A percentile compares a stretch with the other conserved stretches of the same genome.
Evolutionary conservation across 805 yeast species (phyloP).

Genomic region (Candida hungchunana): DNA sequence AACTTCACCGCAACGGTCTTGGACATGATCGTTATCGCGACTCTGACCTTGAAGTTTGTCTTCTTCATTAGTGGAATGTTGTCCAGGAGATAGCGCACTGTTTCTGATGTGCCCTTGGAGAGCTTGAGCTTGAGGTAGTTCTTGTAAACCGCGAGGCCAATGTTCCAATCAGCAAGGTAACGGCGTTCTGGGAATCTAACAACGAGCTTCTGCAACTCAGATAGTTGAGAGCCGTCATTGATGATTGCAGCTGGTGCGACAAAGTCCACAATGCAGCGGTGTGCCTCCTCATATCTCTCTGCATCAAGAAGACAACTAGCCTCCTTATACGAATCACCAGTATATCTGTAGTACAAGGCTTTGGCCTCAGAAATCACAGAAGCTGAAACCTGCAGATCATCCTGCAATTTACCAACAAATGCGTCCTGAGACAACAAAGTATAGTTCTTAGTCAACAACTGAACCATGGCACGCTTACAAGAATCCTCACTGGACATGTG

Average conservation of each 20-base stretch:
- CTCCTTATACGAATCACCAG: conserved; percentile 53
- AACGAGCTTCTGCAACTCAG: conserved; percentile 34
- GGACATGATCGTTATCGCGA: conserved; percentile 52
- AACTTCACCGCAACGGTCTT: conserved; percentile 35
- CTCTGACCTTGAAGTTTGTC: conserved; percentile 34
- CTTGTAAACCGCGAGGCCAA: conserved; percentile 56
- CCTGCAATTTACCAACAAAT: conserved; percentile 33
- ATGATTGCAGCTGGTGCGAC: conserved; percentile 76
- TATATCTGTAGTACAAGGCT: conserved; percentile 50
- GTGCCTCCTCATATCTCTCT: conserved; percentile 57
- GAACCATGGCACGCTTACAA: conserved; percentile 38
- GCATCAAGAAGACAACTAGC: conserved; percentile 62
- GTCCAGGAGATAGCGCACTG: conserved; percentile 38
- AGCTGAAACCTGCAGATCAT: conserved; percentile 44
- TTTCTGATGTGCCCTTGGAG: conserved; percentile 20
- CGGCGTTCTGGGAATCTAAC: conserved; percentile 40
- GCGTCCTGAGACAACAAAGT: conserved; percentile 13
- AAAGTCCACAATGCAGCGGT: conserved; percentile 43
- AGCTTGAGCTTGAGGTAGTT: conserved; percentile 39
- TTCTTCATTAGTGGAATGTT: conserved; percentile 41
- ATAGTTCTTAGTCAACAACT: conserved; percentile 27
- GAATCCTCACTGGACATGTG: conserved; percentile 47
- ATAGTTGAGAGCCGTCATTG: conserved; percentile 33
- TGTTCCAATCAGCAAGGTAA: conserved; percentile 44
- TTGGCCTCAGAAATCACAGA: conserved; percentile 49